Conservation (phyloP, 768 basidiomycete species). For the Hygrocybe coccinea region DNA sequence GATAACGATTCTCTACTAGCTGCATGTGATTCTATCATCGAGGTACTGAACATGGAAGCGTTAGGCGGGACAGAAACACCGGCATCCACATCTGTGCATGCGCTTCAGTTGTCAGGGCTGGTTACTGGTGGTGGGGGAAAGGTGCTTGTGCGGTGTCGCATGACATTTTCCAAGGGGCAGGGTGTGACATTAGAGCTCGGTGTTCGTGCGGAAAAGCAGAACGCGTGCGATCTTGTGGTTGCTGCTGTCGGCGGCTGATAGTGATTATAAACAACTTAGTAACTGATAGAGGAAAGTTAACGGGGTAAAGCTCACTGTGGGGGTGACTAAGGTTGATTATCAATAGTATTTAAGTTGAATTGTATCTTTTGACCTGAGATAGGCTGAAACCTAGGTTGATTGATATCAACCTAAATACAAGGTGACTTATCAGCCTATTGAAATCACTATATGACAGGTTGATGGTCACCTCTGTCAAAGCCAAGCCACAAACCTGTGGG, state of each 20-base stretch:
- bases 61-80: slow-evolving; percentile 87
- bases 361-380: too few species aligned
- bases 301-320: too few species aligned
- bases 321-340: too few species aligned
- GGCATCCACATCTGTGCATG: slow-evolving; percentile 81
- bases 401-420: too few species aligned
- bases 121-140: slow-evolving; percentile 94
- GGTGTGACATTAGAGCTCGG: slow-evolving; percentile 91
- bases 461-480: too few species aligned
- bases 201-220: slow-evolving; percentile 88
- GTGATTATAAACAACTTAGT: background rate
- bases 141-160: slow-evolving; percentile 87
- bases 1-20: slow-evolving; percentile 46
- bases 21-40: slow-evolving; percentile 93
- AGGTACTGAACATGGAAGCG: slow-evolving; percentile 95
- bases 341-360: too few species aligned
- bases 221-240: slow-evolving; percentile 81
- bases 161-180: slow-evolving; percentile 86
- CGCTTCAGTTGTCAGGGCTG: slow-evolving; percentile 87
- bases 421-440: too few species aligned
- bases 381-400: too few species aligned
- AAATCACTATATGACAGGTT: too few species aligned
- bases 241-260: slow-evolving; percentile 75
- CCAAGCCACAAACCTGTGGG: too few species aligned
- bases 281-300: background rate